phyloP scores from a whole-genome alignment of 192 early-diverging fungal species.

The Paraglomus occultum region DNA sequence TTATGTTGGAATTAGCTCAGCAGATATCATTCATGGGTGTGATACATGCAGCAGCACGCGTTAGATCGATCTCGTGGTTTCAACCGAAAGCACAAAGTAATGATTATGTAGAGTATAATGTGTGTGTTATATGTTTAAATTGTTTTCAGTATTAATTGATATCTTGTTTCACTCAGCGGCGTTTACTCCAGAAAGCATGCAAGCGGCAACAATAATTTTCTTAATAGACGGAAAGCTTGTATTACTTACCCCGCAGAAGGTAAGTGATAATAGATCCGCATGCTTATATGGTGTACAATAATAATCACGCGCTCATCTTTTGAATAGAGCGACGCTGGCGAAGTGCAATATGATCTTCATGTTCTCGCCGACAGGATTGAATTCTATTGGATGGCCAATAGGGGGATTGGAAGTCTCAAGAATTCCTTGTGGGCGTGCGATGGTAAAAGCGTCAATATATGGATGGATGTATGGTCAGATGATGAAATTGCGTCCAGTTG shows the following conservation, averaged over 20 bases:
- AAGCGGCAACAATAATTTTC: constrained; percentile 59
- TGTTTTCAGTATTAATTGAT: neutral
- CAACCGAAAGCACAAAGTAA: constrained; percentile 34
- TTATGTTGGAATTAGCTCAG: constrained; percentile 41
- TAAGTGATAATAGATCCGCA: constrained; percentile 34
- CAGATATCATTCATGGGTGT: constrained; percentile 56
- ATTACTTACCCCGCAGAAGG: constrained; percentile 55
- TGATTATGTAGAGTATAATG: neutral
- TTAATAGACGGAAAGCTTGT: constrained; percentile 67
- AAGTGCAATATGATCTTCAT: constrained; percentile 45
- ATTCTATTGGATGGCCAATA: constrained; percentile 70
- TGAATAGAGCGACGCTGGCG: constrained; percentile 43
- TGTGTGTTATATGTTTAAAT: neutral
- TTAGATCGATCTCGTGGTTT: constrained; percentile 54
- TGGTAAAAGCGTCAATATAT: constrained; percentile 54
- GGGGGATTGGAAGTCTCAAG: constrained; percentile 49
- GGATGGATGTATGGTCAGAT: constrained; percentile 30
- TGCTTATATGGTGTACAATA: neutral
- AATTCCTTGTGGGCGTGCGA: constrained; percentile 74
- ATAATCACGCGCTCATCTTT: neutral
- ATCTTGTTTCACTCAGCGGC: constrained; percentile 28
- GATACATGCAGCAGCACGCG: constrained; percentile 42
- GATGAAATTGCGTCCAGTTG: constrained; percentile 25
- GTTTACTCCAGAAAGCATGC: constrained; percentile 38
- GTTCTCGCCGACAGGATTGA: constrained; percentile 62